Evolutionary conservation across 768 basidiomycete species (phyloP), one percentile per base, ranked within the genome.

Genomic region (Cantharellus anzutake): DNA sequence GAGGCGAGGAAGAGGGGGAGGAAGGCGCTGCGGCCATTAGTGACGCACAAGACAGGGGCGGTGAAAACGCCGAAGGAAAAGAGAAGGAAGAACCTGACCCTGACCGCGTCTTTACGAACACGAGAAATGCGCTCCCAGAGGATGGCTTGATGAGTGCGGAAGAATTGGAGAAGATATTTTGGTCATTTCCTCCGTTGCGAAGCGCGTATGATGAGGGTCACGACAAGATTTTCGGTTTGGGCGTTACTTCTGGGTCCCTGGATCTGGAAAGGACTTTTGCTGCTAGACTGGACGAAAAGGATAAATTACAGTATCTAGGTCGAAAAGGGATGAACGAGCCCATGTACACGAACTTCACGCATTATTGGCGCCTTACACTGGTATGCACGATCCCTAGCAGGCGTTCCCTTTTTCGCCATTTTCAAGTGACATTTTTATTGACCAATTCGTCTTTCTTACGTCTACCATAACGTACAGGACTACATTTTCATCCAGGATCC

Each of bases 261-360:
- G 35, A 37, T 7, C 14, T 11, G 7, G 11, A 55, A 37, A 37
- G 35, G 14, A 37, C 35, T 37, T 37, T 37, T 55, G 11, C 11
- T 37, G 38, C 14, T 55, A 55, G 52, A 7, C 44, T 48, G 11
- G 11, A 11, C 20, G 44, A 81, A 2, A 68, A 70, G 52, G 72
- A 84, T 64, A 68, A 73, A 1, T 64, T 66, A 2, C 60, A 79
- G 3, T 64, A 70, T n/a, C 40, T 67, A 11, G 71, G 66, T 5
- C 72, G 76, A 60, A 71, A 70, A 20, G 89, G 89, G 2, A 73
- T 70, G 5, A 70, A 77, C 67, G 89, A 93, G 67, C 90, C 91
- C 2, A 77, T 80, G 68, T 97, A 82, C 73, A 93, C 92, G 42
- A 87, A 84, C 67, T 94, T 84, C 66, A 90, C 93, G 0, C 80